Base-by-base conservation (phyloP, 1,284 basidiomycete genomes). In the Bondarzewia mesenterica region DNA sequence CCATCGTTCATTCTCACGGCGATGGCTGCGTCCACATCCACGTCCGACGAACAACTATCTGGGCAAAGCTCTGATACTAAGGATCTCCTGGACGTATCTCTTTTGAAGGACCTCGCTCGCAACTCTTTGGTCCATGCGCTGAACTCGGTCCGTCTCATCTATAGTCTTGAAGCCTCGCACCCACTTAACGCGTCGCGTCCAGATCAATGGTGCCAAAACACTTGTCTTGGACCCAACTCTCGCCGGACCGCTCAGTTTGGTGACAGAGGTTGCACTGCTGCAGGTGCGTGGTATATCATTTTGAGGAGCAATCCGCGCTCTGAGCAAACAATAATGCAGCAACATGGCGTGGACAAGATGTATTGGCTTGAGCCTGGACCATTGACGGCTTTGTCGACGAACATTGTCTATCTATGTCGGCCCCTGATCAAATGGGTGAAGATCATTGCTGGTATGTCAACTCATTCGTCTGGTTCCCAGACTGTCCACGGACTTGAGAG, bases 341-440 rank as follows among this genome's bases (percentile, higher is more conserved):
- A 97, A 63, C 94, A 98, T 78, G 94, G 93, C 4, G 93, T 99
- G 4, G 95, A 98, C 70, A 96, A 96, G 73, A 95, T 99, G 88
- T 97, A 96, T 67, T 99, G 96, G 96, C 81, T 99, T 22, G 96
- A 99, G 66, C 63, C 82, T 7, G 93, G 92, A 23, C 84, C 89
- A 8, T 68, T 96, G 47, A 80, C 82, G 38, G 88, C 90, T 1
- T 78, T 80, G 3, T 93, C 94, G 3, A 81, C 89, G 26, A 95
- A 93, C 56, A 82, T 99, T 52, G 81, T 99, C 18, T 99, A 96
- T 69, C 78, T 99, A 15, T 96, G 91, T 63, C 78, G 93, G 23
- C 93, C 96, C 2, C 78, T 81, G 57, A 87, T 94, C 52, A 85
- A 79, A 55, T 84, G 85, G 67, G 83, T 94, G 66, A 88, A 87